Percentiles rank a stretch among this genome's conserved stretches.
These are phyloP conservation scores for Ascobolus immersus DNA, from an alignment of 495 filamentous ascomycete genomes.

Conservation along the genomic window DNA sequence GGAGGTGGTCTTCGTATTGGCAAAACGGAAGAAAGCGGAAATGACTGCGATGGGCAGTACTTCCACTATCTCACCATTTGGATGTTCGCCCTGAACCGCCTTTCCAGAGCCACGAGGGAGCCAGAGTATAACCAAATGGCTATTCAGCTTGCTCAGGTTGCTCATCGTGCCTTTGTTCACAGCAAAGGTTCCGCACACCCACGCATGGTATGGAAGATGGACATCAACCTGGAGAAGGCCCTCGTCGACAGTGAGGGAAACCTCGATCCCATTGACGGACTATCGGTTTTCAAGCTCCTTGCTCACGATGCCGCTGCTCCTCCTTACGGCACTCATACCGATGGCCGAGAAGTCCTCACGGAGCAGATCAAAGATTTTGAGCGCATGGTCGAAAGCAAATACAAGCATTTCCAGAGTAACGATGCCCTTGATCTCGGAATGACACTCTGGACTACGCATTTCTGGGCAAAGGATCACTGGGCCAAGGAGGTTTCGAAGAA, in stretches of 20 bases:
- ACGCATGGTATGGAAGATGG: constrained; percentile 41
- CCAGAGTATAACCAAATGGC: constrained; percentile 28
- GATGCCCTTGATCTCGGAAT: constrained; percentile 39
- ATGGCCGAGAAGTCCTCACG: constrained; percentile 16
- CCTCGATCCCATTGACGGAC: constrained; percentile 36
- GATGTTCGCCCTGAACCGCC: constrained; percentile 45
- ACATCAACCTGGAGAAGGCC: constrained; percentile 23
- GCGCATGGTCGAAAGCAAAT: constrained; percentile 25
- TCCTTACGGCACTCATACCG: constrained; percentile 24
- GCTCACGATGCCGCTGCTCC: too few species aligned
- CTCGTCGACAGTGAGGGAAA: constrained; percentile 33
- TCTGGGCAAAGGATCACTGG: constrained; percentile 29
- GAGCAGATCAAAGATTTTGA: constrained; percentile 34
- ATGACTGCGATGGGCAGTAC: constrained; percentile 39
- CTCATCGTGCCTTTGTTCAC: constrained; percentile 32
- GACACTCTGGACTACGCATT: constrained; percentile 38
- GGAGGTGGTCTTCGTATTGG: constrained; percentile 41
- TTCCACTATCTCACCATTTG: constrained; percentile 44
- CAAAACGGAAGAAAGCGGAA: constrained; percentile 26
- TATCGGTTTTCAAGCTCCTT: constrained; percentile 30
- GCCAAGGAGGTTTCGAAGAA: constrained; percentile 20
- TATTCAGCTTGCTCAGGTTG: constrained; percentile 29
- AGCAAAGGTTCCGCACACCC: constrained; percentile 15
- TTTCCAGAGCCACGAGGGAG: constrained; percentile 27
- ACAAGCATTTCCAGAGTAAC: constrained; percentile 23